These are phyloP conservation scores for Populus trichocarpa DNA, from an alignment of 441 rosid genomes.

Conservation along the genomic window DNA sequence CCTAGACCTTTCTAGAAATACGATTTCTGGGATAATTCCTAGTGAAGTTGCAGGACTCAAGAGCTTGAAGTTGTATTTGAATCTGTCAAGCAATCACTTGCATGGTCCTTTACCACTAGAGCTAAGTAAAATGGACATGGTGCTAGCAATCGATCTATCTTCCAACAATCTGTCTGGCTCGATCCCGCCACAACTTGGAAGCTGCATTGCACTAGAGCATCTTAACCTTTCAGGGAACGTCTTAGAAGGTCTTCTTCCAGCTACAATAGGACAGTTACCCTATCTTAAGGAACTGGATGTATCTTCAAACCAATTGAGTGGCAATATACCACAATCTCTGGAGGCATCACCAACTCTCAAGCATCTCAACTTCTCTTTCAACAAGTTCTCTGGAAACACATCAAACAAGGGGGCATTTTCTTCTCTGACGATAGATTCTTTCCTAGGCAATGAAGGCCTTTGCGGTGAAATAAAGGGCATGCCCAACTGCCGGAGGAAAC, in stretches of 20 bases:
- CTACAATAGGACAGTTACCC: slow-evolving; percentile 22
- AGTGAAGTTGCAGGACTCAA: slow-evolving; percentile 26
- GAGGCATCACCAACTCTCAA: slow-evolving; percentile 20
- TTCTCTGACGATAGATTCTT: slow-evolving; percentile 24
- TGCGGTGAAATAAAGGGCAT: slow-evolving; percentile 30
- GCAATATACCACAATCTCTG: slow-evolving; percentile 24
- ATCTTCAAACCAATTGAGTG: slow-evolving; percentile 25
- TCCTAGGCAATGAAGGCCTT: slow-evolving; percentile 28
- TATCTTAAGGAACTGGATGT: slow-evolving; percentile 26
- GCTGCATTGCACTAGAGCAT: slow-evolving; percentile 28
- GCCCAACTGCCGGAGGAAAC: slow-evolving; percentile 20
- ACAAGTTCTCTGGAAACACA: slow-evolving; percentile 26
- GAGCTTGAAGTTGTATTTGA: slow-evolving; percentile 31
- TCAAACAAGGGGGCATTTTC: slow-evolving; percentile 25
- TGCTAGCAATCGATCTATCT: slow-evolving; percentile 32
- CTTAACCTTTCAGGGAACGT: slow-evolving; percentile 33
- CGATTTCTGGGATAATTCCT: slow-evolving; percentile 30
- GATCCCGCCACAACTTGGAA: slow-evolving; percentile 30
- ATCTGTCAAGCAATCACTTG: slow-evolving; percentile 29
- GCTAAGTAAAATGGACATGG: slow-evolving; percentile 28
- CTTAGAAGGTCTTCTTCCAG: slow-evolving; percentile 26
- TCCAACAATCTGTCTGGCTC: slow-evolving; percentile 25
- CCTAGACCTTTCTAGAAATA: slow-evolving; percentile 63
- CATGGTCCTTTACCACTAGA: slow-evolving; percentile 25
- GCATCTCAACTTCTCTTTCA: slow-evolving; percentile 30